Base-by-base conservation (phyloP, 352 stramenopile genomes). In the Globisporangium abappressorium region DNA sequence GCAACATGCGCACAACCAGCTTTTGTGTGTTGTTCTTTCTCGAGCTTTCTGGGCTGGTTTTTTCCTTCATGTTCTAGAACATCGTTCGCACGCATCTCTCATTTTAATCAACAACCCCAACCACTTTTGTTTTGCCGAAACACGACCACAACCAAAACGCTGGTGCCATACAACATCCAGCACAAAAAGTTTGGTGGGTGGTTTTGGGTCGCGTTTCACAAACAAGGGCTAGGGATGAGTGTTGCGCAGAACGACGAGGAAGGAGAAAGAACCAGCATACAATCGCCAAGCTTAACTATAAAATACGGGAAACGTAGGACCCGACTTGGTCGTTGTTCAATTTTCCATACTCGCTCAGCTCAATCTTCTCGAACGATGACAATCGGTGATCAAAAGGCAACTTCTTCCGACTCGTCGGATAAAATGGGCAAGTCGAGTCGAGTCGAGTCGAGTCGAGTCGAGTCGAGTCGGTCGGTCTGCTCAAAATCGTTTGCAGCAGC, bases 241-340 rank as follows among this genome's bases (percentile, higher is more conserved):
- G 36, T 43, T 43, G 36, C 36, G 36, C 36, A 43, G 36, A 43
- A 43, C 58, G 6, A 24, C 12, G 20, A 47, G 5, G 58, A 56
- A 64, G 11, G 51, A 46, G 36, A 47, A 70, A 70, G 71, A 77
- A 75, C 26, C 53, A 33, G 5, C 22, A 59, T 75, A 75, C 68
- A 69, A 69, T 68, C 0, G 36, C 15, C 64, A 60, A 74, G 68
- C 59, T 20, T 9, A 61, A 33, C 12, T 4, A 9, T 15, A 43
- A 43, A 12, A 14, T 43, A 18, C 3, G 4, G 22, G 24, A 53
- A 47, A 26, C 1, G 58, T 64, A 64, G 58, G 58, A 64, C 22
- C 58, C 58, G 58, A 64, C 58, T 55, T 64, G 6, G 58, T 51
- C 14, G 38, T 56, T 64, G 36, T 26, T 33, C 30, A 33, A 33